phyloP scores from a whole-genome alignment of 345 rosid genomes.

The Hirschfeldia incana region DNA sequence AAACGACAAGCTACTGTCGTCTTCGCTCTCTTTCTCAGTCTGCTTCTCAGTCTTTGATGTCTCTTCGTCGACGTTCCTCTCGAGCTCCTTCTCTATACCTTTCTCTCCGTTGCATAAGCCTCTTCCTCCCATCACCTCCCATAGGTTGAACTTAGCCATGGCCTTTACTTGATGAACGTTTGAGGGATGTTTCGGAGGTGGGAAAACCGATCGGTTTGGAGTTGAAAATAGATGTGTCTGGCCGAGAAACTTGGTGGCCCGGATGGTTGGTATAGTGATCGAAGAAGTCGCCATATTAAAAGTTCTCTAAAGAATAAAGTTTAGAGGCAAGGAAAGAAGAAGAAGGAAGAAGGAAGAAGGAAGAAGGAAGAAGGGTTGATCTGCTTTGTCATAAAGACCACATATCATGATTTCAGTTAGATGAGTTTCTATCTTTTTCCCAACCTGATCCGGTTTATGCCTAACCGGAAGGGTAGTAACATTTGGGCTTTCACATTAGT shows the following conservation, averaged over 20 bases:
- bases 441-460: neutral
- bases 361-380: constrained; percentile 6
- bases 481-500: constrained; percentile 5
- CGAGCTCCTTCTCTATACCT: constrained; percentile 67
- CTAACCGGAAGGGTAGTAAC: constrained; percentile 15
- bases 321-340: neutral
- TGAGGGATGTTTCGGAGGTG: constrained; percentile 35
- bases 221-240: constrained; percentile 30
- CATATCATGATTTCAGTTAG: constrained; percentile 40
- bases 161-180: constrained; percentile 21
- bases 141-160: constrained; percentile 63
- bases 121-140: constrained; percentile 81
- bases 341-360: neutral
- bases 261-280: constrained; percentile 49
- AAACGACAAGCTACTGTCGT: neutral
- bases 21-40: constrained; percentile 1
- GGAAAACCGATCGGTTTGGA: constrained; percentile 39
- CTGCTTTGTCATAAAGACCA: constrained; percentile 29
- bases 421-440: constrained; percentile 28
- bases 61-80: constrained; percentile 44
- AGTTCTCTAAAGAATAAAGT: neutral
- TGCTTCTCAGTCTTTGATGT: constrained; percentile 24
- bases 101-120: constrained; percentile 81
- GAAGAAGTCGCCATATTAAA: constrained; percentile 53
- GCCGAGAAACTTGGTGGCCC: constrained; percentile 49